Percentiles rank a stretch among this genome's conserved stretches.
Conservation (phyloP, 1,284 basidiomycete genomes). For the Austroboletus novae-zelandiae region DNA sequence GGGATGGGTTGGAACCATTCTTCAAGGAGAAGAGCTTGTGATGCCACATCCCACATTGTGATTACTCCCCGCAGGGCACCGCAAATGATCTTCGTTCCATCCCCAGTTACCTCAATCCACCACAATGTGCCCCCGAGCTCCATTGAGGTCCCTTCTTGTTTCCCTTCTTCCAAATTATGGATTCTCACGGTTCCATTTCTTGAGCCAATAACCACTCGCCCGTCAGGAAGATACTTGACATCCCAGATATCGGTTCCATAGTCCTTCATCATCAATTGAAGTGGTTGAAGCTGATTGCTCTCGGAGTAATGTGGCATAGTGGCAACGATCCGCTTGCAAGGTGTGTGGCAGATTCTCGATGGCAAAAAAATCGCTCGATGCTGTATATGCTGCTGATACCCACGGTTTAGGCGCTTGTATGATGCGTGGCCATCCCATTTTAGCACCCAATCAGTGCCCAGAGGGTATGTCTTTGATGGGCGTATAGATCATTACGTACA, state of each 20-base stretch:
- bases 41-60: constrained; percentile 4
- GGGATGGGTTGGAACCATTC: neutral
- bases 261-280: no score
- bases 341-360: no score
- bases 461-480: no score
- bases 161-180: neutral
- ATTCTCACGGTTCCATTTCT: neutral
- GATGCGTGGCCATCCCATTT: no score
- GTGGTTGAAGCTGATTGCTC: no score
- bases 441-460: no score
- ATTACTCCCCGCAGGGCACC: neutral
- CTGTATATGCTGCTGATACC: no score
- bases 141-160: constrained; percentile 3
- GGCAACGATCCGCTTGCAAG: no score
- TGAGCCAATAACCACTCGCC: constrained; percentile 1
- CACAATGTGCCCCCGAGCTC: rapidly evolving
- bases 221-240: constrained; percentile 1
- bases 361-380: no score
- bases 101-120: neutral
- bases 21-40: neutral
- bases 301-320: no score
- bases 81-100: constrained; percentile 6
- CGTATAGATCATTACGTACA: constrained; percentile 69
- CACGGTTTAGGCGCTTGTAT: no score
- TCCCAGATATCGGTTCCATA: no score